phyloP scores from a whole-genome alignment of 169 alveolate species.

The Plasmodium vivax region DNA sequence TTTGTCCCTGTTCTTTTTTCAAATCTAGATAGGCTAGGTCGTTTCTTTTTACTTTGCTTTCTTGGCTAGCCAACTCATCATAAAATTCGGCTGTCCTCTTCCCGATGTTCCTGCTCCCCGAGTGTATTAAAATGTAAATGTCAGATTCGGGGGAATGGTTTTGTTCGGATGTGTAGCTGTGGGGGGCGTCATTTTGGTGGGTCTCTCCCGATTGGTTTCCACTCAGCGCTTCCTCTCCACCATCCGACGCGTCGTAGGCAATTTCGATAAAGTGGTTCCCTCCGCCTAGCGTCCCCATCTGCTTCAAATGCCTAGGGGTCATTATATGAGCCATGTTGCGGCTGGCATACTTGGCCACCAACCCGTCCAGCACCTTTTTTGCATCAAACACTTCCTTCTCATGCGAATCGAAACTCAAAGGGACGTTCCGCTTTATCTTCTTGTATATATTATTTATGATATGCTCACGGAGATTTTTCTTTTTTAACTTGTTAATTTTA shows the following conservation, averaged over 20 bases:
- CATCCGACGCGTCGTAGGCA: conserved; percentile 62
- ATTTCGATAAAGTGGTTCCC: conserved; percentile 86
- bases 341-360: conserved; percentile 42
- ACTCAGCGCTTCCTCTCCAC: background rate
- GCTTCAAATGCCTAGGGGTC: conserved; percentile 75
- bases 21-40: conserved; percentile 71
- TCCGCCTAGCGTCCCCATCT: conserved; percentile 85
- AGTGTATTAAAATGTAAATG: conserved; percentile 83
- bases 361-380: conserved; percentile 17
- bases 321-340: conserved; percentile 39
- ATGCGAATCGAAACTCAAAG: conserved; percentile 73
- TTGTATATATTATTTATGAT: conserved; percentile 42
- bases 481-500: conserved; percentile 68
- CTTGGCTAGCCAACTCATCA: conserved; percentile 77
- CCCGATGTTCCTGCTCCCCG: conserved; percentile 84
- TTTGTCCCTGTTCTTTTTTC: conserved; percentile 76
- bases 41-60: conserved; percentile 67
- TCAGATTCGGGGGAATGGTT: conserved; percentile 55
- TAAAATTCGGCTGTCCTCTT: conserved; percentile 83
- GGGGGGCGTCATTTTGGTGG: background rate
- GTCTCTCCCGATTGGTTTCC: background rate
- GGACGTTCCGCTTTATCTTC: conserved; percentile 20
- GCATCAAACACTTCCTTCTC: conserved; percentile 62
- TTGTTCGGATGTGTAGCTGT: background rate
- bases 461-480: conserved; percentile 36